A percentile compares a stretch with the other conserved stretches of the same genome.
Conservation (phyloP, 2,329 filamentous ascomycete species). For the Geosmithia morbida region DNA sequence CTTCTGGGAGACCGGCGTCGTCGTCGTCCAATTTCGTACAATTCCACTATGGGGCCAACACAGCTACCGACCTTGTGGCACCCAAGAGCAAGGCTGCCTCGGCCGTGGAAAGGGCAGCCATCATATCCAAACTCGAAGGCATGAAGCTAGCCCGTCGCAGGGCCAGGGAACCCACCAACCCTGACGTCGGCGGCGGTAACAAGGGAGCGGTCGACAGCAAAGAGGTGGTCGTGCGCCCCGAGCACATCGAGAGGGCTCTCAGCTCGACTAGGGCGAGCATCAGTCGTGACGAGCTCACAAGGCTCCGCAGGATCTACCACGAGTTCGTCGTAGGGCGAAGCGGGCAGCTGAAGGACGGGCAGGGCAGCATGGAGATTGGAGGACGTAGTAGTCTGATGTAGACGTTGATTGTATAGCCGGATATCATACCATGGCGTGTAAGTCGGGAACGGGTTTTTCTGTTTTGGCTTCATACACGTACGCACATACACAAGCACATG, state of each 20-base stretch:
- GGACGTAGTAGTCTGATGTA: constrained; percentile 90
- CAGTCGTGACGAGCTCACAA: constrained; percentile 57
- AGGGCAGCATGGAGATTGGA: constrained; percentile 83
- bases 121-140: constrained; percentile 67
- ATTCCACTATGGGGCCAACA: constrained; percentile 62
- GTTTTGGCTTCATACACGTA: neutral
- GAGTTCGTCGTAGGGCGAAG: constrained; percentile 90
- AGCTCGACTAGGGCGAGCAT: constrained; percentile 71
- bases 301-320: constrained; percentile 69
- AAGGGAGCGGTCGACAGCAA: constrained; percentile 12
- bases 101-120: constrained; percentile 63
- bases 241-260: constrained; percentile 67
- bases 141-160: constrained; percentile 56
- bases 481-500: neutral
- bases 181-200: constrained; percentile 4
- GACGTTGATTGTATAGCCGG: constrained; percentile 2
- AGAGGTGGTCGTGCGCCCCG: constrained; percentile 74
- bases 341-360: constrained; percentile 88
- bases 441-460: neutral
- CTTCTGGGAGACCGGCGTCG: neutral
- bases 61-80: constrained; percentile 18
- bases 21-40: constrained; percentile 52
- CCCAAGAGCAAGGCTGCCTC: constrained; percentile 35
- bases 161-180: constrained; percentile 13
- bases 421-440: neutral